These are phyloP conservation scores for Hypoxylon trugodes DNA, from an alignment of 495 filamentous ascomycete species.

Conservation along the genomic window DNA sequence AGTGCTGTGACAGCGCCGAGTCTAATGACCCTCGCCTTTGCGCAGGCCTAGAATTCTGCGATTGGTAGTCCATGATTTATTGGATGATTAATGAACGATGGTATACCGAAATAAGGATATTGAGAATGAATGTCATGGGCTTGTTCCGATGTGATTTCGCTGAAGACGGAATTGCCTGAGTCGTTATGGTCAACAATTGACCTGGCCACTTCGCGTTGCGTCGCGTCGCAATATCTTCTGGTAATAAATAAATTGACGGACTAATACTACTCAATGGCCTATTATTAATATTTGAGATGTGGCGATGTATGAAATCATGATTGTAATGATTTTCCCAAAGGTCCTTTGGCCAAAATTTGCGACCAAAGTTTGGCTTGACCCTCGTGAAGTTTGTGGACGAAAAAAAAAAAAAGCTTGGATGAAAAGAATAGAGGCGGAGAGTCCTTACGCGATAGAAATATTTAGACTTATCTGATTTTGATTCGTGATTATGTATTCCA, in stretches of 20 bases:
- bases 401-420: neutral
- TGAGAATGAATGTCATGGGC: neutral
- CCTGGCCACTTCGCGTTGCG: too few species aligned
- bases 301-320: neutral
- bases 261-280: neutral
- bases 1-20: neutral
- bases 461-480: too few species aligned
- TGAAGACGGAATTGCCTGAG: too few species aligned
- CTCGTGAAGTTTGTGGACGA: neutral
- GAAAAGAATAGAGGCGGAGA: neutral
- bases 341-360: neutral
- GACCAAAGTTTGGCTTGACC: neutral
- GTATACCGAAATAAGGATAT: neutral
- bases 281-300: neutral
- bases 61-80: neutral
- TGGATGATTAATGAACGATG: neutral
- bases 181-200: too few species aligned
- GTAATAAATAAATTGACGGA: neutral
- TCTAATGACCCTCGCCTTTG: too few species aligned
- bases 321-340: neutral
- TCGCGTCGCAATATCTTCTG: conserved; percentile 6
- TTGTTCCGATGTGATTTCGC: neutral
- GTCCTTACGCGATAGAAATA: neutral
- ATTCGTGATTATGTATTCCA: too few species aligned
- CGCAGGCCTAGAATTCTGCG: neutral